Evolutionary conservation across 345 rosid genomes (phyloP).

Genomic region (Brassica juncea): DNA sequence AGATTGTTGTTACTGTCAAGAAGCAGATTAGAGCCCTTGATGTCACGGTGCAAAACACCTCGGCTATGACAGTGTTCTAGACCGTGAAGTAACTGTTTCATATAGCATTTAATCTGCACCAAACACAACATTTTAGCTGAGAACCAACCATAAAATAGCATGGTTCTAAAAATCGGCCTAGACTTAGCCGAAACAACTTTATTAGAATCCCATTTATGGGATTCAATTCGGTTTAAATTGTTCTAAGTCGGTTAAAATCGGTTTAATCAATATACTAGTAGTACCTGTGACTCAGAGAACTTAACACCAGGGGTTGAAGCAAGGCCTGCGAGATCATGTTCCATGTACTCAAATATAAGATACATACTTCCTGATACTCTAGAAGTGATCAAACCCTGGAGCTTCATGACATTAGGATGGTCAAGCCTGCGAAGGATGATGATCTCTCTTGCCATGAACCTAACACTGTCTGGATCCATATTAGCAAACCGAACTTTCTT

Average conservation of each 20-base stretch:
- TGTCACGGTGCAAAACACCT: constrained; percentile 70
- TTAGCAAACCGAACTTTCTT: constrained; percentile 77
- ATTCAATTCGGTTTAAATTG: too few relatives aligned
- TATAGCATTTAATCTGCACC: constrained; percentile 67
- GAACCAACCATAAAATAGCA: not conserved
- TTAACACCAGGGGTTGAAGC: constrained; percentile 52
- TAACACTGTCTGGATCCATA: constrained; percentile 73
- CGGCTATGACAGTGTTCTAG: constrained; percentile 65
- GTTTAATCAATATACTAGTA: not conserved
- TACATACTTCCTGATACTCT: constrained; percentile 64
- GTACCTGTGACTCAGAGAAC: constrained; percentile 68
- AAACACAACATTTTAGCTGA: not conserved
- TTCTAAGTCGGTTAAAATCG: too few relatives aligned
- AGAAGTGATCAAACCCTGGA: constrained; percentile 71
- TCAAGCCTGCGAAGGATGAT: constrained; percentile 63
- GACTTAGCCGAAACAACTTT: not conserved
- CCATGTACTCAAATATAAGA: constrained; percentile 73
- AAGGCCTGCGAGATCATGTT: constrained; percentile 71
- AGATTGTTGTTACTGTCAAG: constrained; percentile 57
- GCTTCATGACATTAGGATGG: constrained; percentile 77
- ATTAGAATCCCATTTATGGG: too few relatives aligned
- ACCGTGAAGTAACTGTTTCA: constrained; percentile 62
- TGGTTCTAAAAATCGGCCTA: not conserved
- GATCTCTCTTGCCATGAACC: constrained; percentile 78
- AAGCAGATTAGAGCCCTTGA: constrained; percentile 67